Conservation (phyloP, 495 filamentous ascomycete species). For the Aspergillus homomorphus region DNA sequence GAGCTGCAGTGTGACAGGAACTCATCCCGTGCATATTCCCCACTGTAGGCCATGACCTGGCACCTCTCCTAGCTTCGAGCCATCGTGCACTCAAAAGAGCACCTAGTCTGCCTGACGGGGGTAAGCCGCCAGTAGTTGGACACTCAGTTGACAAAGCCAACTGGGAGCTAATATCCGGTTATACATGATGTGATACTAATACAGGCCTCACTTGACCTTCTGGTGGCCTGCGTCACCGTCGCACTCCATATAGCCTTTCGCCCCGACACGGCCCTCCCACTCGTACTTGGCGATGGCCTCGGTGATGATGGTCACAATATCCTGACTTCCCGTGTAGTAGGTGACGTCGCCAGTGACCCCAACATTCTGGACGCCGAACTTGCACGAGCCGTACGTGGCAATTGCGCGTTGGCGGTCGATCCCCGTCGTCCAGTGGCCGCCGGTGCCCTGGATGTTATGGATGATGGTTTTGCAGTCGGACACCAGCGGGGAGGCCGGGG, state of each 20-base stretch:
- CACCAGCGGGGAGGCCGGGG: constrained; percentile 24
- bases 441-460: constrained; percentile 28
- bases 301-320: constrained; percentile 12
- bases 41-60: no score
- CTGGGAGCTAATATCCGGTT: no score
- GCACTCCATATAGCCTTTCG: constrained; percentile 7
- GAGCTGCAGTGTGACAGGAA: no score
- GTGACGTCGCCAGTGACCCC: constrained; percentile 5
- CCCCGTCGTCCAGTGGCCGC: neutral
- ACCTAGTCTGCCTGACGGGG: no score
- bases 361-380: constrained; percentile 5
- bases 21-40: no score
- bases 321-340: constrained; percentile 5
- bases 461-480: constrained; percentile 30
- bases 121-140: no score
- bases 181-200: no score
- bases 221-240: constrained; percentile 5
- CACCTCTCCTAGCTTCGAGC: no score
- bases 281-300: constrained; percentile 8
- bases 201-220: constrained; percentile 9
- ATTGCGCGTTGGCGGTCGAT: constrained; percentile 6
- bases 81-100: no score
- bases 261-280: neutral
- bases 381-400: constrained; percentile 10
- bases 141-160: no score